Evolutionary conservation across 352 stramenopile genomes (phyloP).

Genomic region (Pythium sp.): DNA sequence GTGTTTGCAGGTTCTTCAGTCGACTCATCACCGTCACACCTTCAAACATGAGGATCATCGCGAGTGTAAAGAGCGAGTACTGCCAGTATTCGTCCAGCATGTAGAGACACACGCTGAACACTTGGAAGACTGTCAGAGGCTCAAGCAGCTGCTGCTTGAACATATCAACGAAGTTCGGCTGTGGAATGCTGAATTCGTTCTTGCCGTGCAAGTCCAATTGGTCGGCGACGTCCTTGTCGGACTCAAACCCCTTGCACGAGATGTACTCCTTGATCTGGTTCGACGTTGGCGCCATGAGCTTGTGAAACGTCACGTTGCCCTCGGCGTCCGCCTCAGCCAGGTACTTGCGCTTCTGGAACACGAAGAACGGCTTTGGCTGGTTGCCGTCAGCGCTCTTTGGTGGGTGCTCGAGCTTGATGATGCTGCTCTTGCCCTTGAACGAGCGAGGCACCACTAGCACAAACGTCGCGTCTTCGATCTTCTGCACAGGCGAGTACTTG

Average conservation of each 20-base stretch:
- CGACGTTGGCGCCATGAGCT: constrained; percentile 68
- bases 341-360: constrained; percentile 91
- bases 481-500: constrained; percentile 80
- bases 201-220: constrained; percentile 77
- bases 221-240: constrained; percentile 34
- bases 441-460: constrained; percentile 83
- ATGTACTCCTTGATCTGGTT: constrained; percentile 69
- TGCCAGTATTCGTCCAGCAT: constrained; percentile 99
- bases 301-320: constrained; percentile 61
- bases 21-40: constrained; percentile 94
- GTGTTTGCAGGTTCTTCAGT: constrained; percentile 93
- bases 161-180: constrained; percentile 94
- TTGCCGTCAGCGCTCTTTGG: constrained; percentile 31
- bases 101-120: constrained; percentile 98
- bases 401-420: constrained; percentile 59
- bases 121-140: constrained; percentile 99
- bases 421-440: constrained; percentile 87
- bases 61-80: constrained; percentile 98
- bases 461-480: constrained; percentile 59
- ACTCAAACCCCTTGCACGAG: constrained; percentile 40
- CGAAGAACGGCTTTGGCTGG: constrained; percentile 60
- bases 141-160: constrained; percentile 97
- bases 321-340: constrained; percentile 62
- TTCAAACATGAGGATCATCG: constrained; percentile 98
- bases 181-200: constrained; percentile 94